Evolutionary conservation across 2,329 filamentous ascomycete species (phyloP), one percentile per base, ranked within the genome.

Genomic region (Colletotrichum spaethianum): DNA sequence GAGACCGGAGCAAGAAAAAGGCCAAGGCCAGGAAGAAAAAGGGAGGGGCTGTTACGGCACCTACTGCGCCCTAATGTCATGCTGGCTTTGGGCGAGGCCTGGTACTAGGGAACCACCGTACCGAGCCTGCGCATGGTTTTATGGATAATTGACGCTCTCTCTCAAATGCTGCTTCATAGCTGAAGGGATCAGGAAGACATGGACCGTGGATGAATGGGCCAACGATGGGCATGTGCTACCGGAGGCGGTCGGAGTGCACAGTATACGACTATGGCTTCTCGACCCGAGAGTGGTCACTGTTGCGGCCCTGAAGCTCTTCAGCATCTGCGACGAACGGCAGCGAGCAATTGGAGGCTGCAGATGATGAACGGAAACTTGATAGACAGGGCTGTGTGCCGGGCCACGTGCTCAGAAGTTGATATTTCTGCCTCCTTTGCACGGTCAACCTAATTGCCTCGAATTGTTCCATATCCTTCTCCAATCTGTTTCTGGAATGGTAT

Each of bases 1-100:
- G 96, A 76, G 96, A 98, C 83, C 90, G 95, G 79, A 97, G 93
- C 82, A 96, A 94, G 88, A 91, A 92, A 85, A 94, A 93, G 80
- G 91, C 93, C 77, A 93, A 93, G 81, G 94, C 93, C 74, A 94
- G 92, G 85, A 90, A 87, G 84, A 93, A 91, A 85, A 92, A 89
- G 82, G 63, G 62, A 28, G 71, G 63, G 38, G 42, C 70, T 26
- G 48, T 44, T 23, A 14, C 55, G 23, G 28, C 56, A 20, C 31
- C 36, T 14, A 40, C 28, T 40, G 36, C 42, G 6, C n/a, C 62
- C 11, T 70, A 44, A 70, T 7, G 3, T 12, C 12, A n/a, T 14
- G 20, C 20, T 53, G 18, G 23, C 23, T 31, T 26, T 56, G 53
- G 53, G 33, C 18, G 33, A 23, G 1, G 12, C 6, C 6, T 5